A percentile compares a stretch with the other conserved stretches of the same genome.
phyloP scores from a whole-genome alignment of 805 yeast genomes.

The Yarrowia hollandica region DNA sequence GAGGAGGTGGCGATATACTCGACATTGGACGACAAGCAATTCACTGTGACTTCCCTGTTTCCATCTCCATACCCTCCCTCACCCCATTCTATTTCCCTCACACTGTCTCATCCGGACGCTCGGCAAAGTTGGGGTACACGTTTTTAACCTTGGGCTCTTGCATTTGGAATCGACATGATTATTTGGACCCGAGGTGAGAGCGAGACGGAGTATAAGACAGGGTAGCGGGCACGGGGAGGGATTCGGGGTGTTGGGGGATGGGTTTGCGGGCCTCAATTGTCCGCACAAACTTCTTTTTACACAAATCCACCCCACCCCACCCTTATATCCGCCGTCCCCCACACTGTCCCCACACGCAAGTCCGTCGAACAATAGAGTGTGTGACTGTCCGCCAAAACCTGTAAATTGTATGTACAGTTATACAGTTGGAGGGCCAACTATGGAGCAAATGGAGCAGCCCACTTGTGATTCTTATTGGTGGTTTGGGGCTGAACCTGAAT shows the following conservation, averaged over 20 bases:
- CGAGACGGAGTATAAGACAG: background rate
- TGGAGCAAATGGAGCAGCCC: slow-evolving; percentile 16
- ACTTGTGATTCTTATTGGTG: slow-evolving; percentile 3
- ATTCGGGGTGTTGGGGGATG: background rate
- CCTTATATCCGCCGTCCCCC: slow-evolving; percentile 17
- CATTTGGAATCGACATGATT: slow-evolving; percentile 26
- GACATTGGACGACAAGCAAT: no score
- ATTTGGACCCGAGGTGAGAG: slow-evolving; percentile 26
- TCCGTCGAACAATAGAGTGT: slow-evolving; percentile 12
- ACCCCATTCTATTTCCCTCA: no score
- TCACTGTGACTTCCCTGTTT: no score
- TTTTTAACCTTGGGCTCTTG: slow-evolving; percentile 6
- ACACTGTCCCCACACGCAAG: slow-evolving; percentile 12
- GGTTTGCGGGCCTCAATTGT: background rate
- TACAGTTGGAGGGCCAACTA: slow-evolving; percentile 7
- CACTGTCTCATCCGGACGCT: slow-evolving; percentile 2
- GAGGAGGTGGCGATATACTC: no score
- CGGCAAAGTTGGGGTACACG: slow-evolving; percentile 29
- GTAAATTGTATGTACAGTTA: background rate
- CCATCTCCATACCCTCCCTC: no score
- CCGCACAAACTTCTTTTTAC: background rate
- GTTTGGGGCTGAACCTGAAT: no score
- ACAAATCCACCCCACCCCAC: background rate
- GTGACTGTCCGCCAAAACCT: no score
- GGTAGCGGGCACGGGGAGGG: background rate